Conservation (phyloP, 139 green algal genomes). For the Spirogloea muscicola region DNA sequence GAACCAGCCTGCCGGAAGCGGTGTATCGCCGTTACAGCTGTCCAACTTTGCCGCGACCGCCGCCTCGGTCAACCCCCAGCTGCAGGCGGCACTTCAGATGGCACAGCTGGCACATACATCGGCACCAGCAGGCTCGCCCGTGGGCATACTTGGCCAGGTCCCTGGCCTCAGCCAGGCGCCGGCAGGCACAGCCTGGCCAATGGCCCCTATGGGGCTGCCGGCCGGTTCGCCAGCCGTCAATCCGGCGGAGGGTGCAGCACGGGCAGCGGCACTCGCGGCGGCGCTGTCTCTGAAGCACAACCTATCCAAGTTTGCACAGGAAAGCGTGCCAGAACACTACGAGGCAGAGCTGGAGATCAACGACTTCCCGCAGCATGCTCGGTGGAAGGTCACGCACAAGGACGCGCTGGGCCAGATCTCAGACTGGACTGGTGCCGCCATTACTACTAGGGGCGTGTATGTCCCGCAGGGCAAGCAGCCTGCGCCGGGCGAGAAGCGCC, state of each 20-base stretch:
- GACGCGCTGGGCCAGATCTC: slow-evolving; percentile 77
- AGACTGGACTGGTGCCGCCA: slow-evolving; percentile 81
- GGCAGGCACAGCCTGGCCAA: neutral
- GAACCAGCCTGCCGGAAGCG: no score
- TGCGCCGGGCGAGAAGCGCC: slow-evolving; percentile 80
- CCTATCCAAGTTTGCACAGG: slow-evolving; percentile 35
- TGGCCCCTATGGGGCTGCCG: slow-evolving; percentile 26
- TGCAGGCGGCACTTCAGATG: neutral
- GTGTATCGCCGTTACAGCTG: neutral
- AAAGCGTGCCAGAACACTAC: slow-evolving; percentile 57
- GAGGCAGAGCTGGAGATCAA: slow-evolving; percentile 97
- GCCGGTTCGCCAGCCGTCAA: slow-evolving; percentile 5
- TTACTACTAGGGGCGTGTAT: slow-evolving; percentile 75
- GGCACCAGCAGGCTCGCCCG: no score
- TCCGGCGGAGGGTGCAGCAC: neutral
- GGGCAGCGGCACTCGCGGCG: slow-evolving; percentile 45
- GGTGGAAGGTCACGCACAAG: slow-evolving; percentile 85
- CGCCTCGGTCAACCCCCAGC: slow-evolving; percentile 1
- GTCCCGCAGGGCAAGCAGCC: slow-evolving; percentile 55
- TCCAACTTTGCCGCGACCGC: neutral
- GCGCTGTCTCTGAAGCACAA: slow-evolving; percentile 47
- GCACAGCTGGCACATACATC: neutral
- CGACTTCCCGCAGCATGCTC: slow-evolving; percentile 93
- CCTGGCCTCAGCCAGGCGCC: no score
- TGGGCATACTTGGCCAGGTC: no score